phyloP scores from a whole-genome alignment of 2,329 filamentous ascomycete species.

The Aspergillus sp. region DNA sequence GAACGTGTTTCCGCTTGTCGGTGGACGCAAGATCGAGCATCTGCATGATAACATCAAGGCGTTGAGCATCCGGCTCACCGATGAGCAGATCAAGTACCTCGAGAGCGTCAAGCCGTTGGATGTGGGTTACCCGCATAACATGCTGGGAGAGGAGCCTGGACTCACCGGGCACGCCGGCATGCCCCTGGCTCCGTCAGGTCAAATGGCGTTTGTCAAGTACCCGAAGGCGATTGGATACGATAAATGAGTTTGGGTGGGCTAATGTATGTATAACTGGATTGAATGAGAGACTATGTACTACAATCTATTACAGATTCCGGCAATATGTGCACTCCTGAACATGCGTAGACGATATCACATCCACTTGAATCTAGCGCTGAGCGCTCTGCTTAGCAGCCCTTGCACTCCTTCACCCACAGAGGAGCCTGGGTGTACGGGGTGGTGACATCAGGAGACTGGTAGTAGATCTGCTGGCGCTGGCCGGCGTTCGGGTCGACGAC shows the following conservation, averaged over 20 bases:
- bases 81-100: conserved; percentile 63
- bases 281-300: not conserved
- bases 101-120: conserved; percentile 62
- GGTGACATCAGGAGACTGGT: not conserved
- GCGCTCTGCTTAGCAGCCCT: not conserved
- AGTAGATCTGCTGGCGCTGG: conserved; percentile 1
- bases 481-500: not conserved
- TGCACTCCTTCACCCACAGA: conserved; percentile 9
- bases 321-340: not conserved
- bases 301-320: not conserved
- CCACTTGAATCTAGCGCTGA: not conserved
- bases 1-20: conserved; percentile 71
- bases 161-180: conserved; percentile 10
- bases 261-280: not conserved
- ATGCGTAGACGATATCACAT: too few relatives aligned
- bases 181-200: conserved; percentile 3
- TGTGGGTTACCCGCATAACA: conserved; percentile 62
- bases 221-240: conserved; percentile 8
- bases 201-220: conserved; percentile 7
- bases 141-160: conserved; percentile 41
- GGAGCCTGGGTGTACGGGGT: not conserved
- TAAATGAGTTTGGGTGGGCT: not conserved
- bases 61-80: conserved; percentile 56
- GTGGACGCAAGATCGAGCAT: conserved; percentile 67
- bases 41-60: conserved; percentile 68